Percentiles rank a stretch among this genome's conserved stretches.
Conservation (phyloP, 192 early-diverging fungal species). For the Backusella circina region DNA sequence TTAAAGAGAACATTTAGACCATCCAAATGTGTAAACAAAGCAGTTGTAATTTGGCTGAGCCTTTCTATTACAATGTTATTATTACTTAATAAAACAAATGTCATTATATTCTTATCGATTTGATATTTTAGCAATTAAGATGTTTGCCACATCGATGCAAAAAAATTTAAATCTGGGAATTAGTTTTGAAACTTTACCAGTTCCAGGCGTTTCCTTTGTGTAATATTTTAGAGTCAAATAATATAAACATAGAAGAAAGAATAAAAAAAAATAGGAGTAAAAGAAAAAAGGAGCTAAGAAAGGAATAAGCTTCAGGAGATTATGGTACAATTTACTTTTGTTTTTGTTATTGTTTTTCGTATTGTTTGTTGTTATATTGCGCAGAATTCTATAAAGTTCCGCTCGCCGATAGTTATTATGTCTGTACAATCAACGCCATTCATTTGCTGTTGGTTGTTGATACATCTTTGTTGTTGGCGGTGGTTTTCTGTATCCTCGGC, state of each 20-base stretch:
- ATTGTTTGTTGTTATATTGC: neutral
- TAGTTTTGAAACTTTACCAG: neutral
- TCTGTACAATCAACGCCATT: neutral
- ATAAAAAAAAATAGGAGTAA: slow-evolving; percentile 1
- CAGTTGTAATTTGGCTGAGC: neutral
- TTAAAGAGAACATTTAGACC: neutral
- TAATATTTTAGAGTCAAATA: neutral
- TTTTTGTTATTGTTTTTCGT: neutral
- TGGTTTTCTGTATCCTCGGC: neutral
- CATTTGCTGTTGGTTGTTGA: neutral
- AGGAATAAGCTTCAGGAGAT: neutral
- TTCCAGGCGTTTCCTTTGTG: neutral
- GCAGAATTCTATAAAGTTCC: neutral
- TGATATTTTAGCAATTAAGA: neutral
- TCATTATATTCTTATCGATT: neutral
- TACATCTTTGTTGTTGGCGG: neutral
- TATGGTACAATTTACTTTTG: neutral
- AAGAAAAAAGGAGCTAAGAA: neutral
- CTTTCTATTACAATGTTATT: neutral
- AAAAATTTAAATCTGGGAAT: neutral
- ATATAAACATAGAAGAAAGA: neutral
- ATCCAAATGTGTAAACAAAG: neutral
- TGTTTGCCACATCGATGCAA: neutral
- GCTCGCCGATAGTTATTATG: neutral
- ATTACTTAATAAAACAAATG: neutral